Percentiles rank a stretch among this genome's conserved stretches.
Conservation (phyloP, 345 rosid species). For the Hibiscus trionum region DNA sequence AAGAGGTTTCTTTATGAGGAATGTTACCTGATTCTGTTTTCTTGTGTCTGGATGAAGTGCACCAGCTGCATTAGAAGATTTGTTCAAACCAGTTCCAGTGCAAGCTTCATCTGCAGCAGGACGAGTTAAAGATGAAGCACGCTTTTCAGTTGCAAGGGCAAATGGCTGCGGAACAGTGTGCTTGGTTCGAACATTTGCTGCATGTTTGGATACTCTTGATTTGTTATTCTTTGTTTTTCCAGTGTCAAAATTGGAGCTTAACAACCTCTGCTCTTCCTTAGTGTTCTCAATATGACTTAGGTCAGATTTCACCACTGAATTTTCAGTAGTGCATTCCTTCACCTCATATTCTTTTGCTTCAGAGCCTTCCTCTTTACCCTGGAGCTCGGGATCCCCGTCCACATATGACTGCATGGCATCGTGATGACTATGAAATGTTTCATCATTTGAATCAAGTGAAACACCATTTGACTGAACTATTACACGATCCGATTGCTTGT, state of each 20-base stretch:
- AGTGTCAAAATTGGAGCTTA: slow-evolving; percentile 19
- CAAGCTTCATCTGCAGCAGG: slow-evolving; percentile 30
- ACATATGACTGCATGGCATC: slow-evolving; percentile 32
- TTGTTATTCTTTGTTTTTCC: slow-evolving; percentile 24
- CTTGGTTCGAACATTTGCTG: slow-evolving; percentile 40
- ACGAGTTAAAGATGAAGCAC: slow-evolving; percentile 64
- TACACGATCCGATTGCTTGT: slow-evolving; percentile 65
- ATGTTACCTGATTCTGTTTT: slow-evolving; percentile 42
- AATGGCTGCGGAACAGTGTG: slow-evolving; percentile 87
- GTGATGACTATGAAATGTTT: slow-evolving; percentile 31
- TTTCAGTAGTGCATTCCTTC: slow-evolving; percentile 71
- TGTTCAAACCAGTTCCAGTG: slow-evolving; percentile 23
- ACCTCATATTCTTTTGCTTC: slow-evolving; percentile 69
- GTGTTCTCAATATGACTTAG: slow-evolving; percentile 20
- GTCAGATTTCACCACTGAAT: slow-evolving; percentile 33
- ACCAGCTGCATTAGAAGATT: slow-evolving; percentile 21
- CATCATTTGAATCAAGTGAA: slow-evolving; percentile 35
- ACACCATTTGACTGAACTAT: slow-evolving; percentile 41
- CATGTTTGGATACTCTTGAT: slow-evolving; percentile 29
- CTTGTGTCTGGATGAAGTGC: slow-evolving; percentile 16
- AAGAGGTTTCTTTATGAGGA: not conserved
- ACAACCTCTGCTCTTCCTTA: slow-evolving; percentile 21
- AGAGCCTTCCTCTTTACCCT: slow-evolving; percentile 39
- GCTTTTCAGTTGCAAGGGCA: slow-evolving; percentile 77
- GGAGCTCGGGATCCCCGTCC: slow-evolving; percentile 37